Conservation (phyloP, 371 early-diverging fungal species). For the Globomyces sp. region DNA sequence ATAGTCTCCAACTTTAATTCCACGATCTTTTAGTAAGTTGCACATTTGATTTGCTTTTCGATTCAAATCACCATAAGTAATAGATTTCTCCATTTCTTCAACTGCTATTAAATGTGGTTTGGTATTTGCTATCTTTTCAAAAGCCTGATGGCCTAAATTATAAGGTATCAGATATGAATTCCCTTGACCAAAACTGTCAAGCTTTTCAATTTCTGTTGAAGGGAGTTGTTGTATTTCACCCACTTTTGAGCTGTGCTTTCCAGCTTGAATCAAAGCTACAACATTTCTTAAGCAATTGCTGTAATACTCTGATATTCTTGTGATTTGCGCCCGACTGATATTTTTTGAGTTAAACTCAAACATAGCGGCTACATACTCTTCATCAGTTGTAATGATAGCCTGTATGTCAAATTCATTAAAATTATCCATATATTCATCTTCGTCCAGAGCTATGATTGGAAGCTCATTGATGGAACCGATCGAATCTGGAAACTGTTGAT, state of each 20-base stretch:
- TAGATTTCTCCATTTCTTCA: neutral
- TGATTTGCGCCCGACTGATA: neutral
- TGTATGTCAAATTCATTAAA: neutral
- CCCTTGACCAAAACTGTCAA: neutral
- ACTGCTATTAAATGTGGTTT: conserved; percentile 1
- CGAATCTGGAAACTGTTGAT: neutral
- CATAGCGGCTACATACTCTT: neutral
- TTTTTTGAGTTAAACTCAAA: neutral
- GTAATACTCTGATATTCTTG: neutral
- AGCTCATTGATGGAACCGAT: too few relatives aligned
- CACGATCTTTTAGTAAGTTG: neutral
- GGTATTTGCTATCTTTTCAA: conserved; percentile 9
- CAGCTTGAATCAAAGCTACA: neutral
- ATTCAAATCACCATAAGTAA: conserved; percentile 7
- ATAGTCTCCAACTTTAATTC: conserved; percentile 9
- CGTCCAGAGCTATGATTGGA: neutral
- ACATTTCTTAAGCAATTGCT: too few relatives aligned
- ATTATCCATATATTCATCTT: neutral
- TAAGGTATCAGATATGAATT: neutral
- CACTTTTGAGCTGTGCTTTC: neutral
- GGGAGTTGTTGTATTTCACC: neutral
- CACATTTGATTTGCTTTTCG: neutral
- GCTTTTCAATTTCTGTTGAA: neutral
- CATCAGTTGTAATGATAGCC: neutral
- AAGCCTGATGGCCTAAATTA: conserved; percentile 8